Evolutionary conservation across 1,284 basidiomycete species (phyloP).

Genomic region (Rhodofomes roseus): DNA sequence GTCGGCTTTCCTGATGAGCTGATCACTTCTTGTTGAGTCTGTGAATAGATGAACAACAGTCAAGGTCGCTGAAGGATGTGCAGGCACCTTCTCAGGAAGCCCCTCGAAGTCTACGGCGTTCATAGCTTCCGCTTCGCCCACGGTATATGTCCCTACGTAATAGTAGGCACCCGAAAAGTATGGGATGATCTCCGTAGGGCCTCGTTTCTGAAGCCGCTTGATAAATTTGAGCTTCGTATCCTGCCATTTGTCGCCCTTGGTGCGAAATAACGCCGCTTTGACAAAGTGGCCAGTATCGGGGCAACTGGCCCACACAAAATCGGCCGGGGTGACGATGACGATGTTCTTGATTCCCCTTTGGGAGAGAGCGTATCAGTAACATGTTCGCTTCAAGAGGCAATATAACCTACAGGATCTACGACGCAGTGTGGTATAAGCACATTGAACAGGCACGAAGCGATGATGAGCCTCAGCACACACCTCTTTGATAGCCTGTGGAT

Average conservation of each 20-base stretch:
- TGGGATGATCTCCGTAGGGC: neutral
- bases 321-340: neutral
- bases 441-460: neutral
- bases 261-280: neutral
- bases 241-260: constrained; percentile 1
- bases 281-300: constrained; percentile 5
- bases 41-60: neutral
- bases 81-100: constrained; percentile 2
- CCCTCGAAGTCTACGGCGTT: neutral
- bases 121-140: constrained; percentile 1
- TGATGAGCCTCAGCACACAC: neutral
- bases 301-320: constrained; percentile 7
- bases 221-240: constrained; percentile 2
- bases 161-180: constrained; percentile 6
- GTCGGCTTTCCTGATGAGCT: neutral
- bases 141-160: constrained; percentile 4
- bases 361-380: neutral
- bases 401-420: neutral
- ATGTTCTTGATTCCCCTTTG: neutral
- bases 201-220: constrained; percentile 3
- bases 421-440: neutral
- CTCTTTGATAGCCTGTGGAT: neutral
- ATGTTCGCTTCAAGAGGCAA: neutral
- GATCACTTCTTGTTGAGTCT: constrained; percentile 1
- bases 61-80: neutral